Evolutionary conservation across 2,329 filamentous ascomycete species (phyloP), one percentile per base, ranked within the genome.

Genomic region (Microdochium trichocladiopsis): DNA sequence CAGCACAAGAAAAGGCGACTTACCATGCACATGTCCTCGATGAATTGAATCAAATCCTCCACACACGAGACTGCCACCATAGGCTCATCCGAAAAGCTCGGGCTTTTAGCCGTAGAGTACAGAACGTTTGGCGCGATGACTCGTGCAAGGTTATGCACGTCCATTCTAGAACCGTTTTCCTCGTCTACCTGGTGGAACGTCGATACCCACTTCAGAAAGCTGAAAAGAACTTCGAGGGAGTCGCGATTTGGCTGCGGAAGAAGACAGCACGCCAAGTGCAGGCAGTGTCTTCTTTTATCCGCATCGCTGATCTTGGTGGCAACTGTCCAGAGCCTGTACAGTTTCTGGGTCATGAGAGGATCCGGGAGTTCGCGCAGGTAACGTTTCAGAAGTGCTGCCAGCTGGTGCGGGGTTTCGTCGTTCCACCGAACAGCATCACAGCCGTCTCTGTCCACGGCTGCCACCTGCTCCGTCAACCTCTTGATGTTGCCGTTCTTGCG

Each of bases 401-500:
- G 83, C 63, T 97, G 94, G 22, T 99, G 90, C 1, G 95, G 92
- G 53, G 87, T 92, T 66, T 96, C 91, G 57, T 88, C 86, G 63
- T 86, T 88, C 62, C 97, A 81, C 66, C 95, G 91, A 52, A 96
- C 86, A 52, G 86, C 83, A 58, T 95, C 90, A 55, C 88, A 89
- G 43, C 90, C 93, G 51, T 90, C 87, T 47, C 83, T 83, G 67
- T 99, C 94, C 57, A 99, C 91, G 60, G 86, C 78, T 52, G 95
- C 90, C 37, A 90, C 86, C 6, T 95, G 77, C 56, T 96, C 92
- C 60, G 88, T 90, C 47, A 96, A 78, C 60, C 92, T 89, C 69
- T 94, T 93, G 73, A 99, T 96, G 69, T 97, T 99, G 61, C 94
- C 94, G 63, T 97, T 99, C 79, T 99, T 99, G 61, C 94, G 86